These are phyloP conservation scores for Saturnispora diversa DNA, from an alignment of 805 yeast genomes.

Conservation along the genomic window DNA sequence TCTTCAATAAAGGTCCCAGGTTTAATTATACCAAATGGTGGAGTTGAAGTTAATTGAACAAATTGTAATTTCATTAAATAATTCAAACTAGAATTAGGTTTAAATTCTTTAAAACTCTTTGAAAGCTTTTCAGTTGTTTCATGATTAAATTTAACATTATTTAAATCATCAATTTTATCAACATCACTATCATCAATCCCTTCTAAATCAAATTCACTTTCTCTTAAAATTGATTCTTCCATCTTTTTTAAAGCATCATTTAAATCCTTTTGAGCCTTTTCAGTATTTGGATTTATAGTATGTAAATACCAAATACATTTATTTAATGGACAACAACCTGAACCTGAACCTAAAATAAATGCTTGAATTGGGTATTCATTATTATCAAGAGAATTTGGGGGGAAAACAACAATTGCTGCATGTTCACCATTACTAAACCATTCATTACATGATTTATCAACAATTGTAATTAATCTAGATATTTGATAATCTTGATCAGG, in stretches of 20 bases:
- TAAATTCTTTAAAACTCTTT: slow-evolving; percentile 74
- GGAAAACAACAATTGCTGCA: slow-evolving; percentile 86
- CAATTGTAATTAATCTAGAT: slow-evolving; percentile 73
- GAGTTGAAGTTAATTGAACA: slow-evolving; percentile 49
- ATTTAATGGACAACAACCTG: slow-evolving; percentile 81
- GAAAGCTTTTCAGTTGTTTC: slow-evolving; percentile 67
- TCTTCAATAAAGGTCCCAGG: slow-evolving; percentile 31
- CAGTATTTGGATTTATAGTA: slow-evolving; percentile 59
- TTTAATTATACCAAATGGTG: slow-evolving; percentile 46
- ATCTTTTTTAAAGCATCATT: slow-evolving; percentile 73
- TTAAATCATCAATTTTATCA: slow-evolving; percentile 28
- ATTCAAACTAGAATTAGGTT: slow-evolving; percentile 50
- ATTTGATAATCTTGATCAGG: slow-evolving; percentile 45
- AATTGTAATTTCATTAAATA: slow-evolving; percentile 54
- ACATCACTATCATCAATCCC: slow-evolving; percentile 41
- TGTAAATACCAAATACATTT: slow-evolving; percentile 88
- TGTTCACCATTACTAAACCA: slow-evolving; percentile 86
- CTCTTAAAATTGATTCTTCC: slow-evolving; percentile 75
- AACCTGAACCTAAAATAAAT: slow-evolving; percentile 75
- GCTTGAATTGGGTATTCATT: slow-evolving; percentile 78
- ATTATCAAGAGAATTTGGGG: slow-evolving; percentile 64
- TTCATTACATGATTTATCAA: slow-evolving; percentile 77
- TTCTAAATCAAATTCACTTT: slow-evolving; percentile 49
- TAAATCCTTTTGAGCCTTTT: slow-evolving; percentile 61
- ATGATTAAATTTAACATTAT: slow-evolving; percentile 11